Conservation (phyloP, 441 rosid species). For the Manihot esculenta region DNA sequence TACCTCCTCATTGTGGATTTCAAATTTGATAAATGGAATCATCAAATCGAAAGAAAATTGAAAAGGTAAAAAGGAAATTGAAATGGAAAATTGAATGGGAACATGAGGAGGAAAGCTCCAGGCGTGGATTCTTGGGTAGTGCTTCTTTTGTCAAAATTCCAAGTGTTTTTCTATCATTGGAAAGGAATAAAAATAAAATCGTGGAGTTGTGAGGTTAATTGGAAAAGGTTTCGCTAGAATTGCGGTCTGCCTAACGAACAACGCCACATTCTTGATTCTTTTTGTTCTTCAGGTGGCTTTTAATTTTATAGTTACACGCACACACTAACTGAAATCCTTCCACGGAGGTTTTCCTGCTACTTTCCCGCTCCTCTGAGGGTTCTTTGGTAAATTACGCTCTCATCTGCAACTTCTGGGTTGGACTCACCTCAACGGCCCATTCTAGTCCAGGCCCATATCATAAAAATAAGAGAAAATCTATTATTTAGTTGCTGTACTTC, state of each 20-base stretch:
- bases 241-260: slow-evolving; percentile 34
- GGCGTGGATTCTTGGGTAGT: neutral
- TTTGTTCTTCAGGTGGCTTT: neutral
- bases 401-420: neutral
- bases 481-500: no score
- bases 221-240: slow-evolving; percentile 19
- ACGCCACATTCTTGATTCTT: neutral
- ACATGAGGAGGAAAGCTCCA: neutral
- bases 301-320: neutral
- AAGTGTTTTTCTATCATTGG: no score
- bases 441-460: neutral
- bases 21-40: no score
- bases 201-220: neutral
- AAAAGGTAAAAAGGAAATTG: neutral
- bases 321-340: no score
- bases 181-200: neutral
- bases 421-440: neutral
- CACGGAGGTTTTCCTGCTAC: neutral
- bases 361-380: neutral
- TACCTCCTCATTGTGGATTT: slow-evolving; percentile 13
- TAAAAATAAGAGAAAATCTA: no score
- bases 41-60: neutral
- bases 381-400: neutral
- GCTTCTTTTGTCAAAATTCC: no score
- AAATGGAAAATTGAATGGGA: neutral